Base-by-base conservation (phyloP, 78 protist genomes). In the Salpingoeca rosetta region DNA sequence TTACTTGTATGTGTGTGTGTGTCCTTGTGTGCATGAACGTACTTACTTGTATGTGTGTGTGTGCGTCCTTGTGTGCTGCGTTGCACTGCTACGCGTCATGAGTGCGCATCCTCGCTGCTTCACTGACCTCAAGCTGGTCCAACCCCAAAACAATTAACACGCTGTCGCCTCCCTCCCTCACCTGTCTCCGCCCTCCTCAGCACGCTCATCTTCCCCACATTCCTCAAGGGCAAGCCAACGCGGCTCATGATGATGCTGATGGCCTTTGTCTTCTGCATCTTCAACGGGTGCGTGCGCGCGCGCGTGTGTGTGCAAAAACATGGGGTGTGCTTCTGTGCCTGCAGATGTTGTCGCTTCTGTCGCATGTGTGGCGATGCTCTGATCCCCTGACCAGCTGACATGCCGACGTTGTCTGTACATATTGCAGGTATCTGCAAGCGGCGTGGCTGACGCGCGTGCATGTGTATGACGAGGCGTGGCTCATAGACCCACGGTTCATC, bases 221-320 rank as follows among this genome's bases (percentile, higher is more conserved):
- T 3, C 43, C 2, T 88, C 35, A 38, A 77, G 1, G 51, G 44
- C 76, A 83, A 83, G 25, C 81, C 41, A 27, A 79, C 83, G 28
- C 80, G 81, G 28, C 39, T 84, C 24, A 1, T 37, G 10, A 38
- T 81, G 38, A 44, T 79, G 51, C 17, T 84, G 82, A 22, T 81
- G 83, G 87, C 87, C 31, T 28, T 81, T 27, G 0, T 51, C 31
- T 84, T 84, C 31, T 84, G 87, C 45, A 1, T 0, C 3, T 1
- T 11, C 80, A 88, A 88, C 45, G 91, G 88, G 27, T 84, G 65
- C 73, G 40, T 83, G 74, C 90, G 83, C 7, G 44, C 37, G 17
- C 84, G 82, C 41, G n/a, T n/a, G n/a, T n/a, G n/a, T n/a, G n/a
- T n/a, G n/a, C n/a, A n/a, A n/a, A n/a, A n/a, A n/a, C n/a, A n/a